These are phyloP conservation scores for Halenospora varia DNA, from an alignment of 495 filamentous ascomycete genomes.

Conservation along the genomic window DNA sequence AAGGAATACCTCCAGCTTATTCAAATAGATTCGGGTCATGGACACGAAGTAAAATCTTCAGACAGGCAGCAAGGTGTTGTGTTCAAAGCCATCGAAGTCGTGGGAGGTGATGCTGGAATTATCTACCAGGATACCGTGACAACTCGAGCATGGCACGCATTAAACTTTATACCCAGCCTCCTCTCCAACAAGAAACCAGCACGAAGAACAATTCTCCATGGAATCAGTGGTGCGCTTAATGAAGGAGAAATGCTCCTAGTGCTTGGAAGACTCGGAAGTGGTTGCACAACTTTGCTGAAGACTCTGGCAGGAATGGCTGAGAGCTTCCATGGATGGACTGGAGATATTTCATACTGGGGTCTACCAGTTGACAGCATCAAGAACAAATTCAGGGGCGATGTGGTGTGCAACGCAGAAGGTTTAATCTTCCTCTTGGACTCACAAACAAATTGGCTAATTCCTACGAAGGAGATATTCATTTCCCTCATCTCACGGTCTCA, in stretches of 20 bases:
- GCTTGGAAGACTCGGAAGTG: slow-evolving; percentile 62
- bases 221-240: slow-evolving; percentile 17
- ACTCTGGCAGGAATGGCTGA: slow-evolving; percentile 71
- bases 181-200: neutral
- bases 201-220: neutral
- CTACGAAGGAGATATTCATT: slow-evolving; percentile 73
- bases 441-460: slow-evolving; percentile 54
- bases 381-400: slow-evolving; percentile 56
- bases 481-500: slow-evolving; percentile 71
- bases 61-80: neutral
- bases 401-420: slow-evolving; percentile 39
- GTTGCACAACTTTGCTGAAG: slow-evolving; percentile 74
- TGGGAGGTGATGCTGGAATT: neutral
- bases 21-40: no score
- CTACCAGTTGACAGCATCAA: neutral
- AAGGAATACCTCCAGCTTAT: no score
- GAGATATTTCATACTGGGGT: slow-evolving; percentile 65
- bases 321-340: slow-evolving; percentile 60
- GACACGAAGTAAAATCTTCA: no score
- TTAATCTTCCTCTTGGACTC: neutral
- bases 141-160: neutral
- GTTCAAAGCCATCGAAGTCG: neutral
- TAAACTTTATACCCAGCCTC: neutral
- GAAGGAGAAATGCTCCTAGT: slow-evolving; percentile 53
- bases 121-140: neutral